Conservation (phyloP, 1,284 basidiomycete genomes). For the Pseudozyma thailandica region DNA sequence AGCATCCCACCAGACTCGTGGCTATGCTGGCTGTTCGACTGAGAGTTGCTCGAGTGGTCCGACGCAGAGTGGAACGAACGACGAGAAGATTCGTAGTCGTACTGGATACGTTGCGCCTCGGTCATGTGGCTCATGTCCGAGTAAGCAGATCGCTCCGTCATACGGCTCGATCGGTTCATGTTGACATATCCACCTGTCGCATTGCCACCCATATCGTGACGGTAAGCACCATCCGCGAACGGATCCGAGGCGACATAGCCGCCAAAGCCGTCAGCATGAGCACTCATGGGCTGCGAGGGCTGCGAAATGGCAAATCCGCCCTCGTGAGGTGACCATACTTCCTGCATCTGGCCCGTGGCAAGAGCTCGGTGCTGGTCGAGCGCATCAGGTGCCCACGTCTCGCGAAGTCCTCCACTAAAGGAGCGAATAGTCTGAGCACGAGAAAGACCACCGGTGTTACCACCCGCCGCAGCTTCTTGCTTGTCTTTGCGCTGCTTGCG, state of each 20-base stretch:
- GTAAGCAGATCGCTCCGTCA: slow-evolving; percentile 48
- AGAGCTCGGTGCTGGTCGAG: slow-evolving; percentile 40
- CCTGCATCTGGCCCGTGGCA: slow-evolving; percentile 26
- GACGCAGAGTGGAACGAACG: slow-evolving; percentile 33
- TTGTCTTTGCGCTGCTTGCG: slow-evolving; percentile 35
- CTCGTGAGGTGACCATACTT: slow-evolving; percentile 27
- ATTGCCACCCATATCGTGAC: neutral
- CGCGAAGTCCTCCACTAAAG: slow-evolving; percentile 51
- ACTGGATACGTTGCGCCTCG: slow-evolving; percentile 56
- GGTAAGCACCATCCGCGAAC: slow-evolving; percentile 27
- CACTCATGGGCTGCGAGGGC: neutral
- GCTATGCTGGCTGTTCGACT: slow-evolving; percentile 14
- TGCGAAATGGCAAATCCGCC: slow-evolving; percentile 15
- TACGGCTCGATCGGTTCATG: slow-evolving; percentile 50
- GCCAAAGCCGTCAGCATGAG: slow-evolving; percentile 26
- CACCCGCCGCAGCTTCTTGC: slow-evolving; percentile 12
- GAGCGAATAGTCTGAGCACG: slow-evolving; percentile 48
- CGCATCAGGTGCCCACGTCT: slow-evolving; percentile 57
- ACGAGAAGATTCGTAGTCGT: slow-evolving; percentile 50
- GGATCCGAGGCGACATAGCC: slow-evolving; percentile 34
- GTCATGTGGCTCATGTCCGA: slow-evolving; percentile 49
- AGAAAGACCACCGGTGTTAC: slow-evolving; percentile 21
- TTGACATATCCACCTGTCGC: slow-evolving; percentile 31
- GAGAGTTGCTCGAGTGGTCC: slow-evolving; percentile 19
- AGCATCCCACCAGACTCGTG: slow-evolving; percentile 20